These are phyloP conservation scores for Theobroma cacao DNA, from an alignment of 345 rosid genomes.

Conservation along the genomic window DNA sequence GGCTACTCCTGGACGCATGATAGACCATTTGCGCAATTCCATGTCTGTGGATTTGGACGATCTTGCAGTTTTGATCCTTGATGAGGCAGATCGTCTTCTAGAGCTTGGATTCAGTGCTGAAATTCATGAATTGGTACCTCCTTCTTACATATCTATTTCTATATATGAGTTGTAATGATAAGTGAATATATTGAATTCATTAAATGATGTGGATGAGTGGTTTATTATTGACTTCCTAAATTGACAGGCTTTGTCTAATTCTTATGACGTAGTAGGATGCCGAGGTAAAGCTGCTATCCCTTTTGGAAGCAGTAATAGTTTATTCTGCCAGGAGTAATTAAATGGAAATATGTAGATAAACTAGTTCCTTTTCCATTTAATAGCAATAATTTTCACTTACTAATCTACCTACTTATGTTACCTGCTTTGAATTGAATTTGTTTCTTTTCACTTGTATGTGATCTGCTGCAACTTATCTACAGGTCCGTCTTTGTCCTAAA, in stretches of 20 bases:
- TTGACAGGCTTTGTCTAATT: not conserved
- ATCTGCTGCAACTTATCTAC: slow-evolving; percentile 19
- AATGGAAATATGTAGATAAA: not conserved
- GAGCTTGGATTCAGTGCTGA: slow-evolving; percentile 96
- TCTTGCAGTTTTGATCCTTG: slow-evolving; percentile 90
- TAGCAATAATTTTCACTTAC: not conserved
- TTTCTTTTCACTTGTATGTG: not conserved
- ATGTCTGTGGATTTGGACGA: slow-evolving; percentile 91
- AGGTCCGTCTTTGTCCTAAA: slow-evolving; percentile 91
- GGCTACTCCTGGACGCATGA: slow-evolving; percentile 97
- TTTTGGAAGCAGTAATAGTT: too few relatives aligned
- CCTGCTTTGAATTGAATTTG: slow-evolving; percentile 3
- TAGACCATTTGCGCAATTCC: slow-evolving; percentile 94
- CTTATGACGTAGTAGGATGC: not conserved
- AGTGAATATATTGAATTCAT: not conserved
- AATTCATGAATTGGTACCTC: slow-evolving; percentile 84
- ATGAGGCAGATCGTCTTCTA: slow-evolving; percentile 95
- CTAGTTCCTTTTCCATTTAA: not conserved
- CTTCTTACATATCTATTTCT: slow-evolving; percentile 3
- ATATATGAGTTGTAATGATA: not conserved
- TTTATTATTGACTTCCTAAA: not conserved
- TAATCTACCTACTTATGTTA: not conserved
- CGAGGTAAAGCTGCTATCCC: not conserved
- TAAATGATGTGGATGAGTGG: not conserved
- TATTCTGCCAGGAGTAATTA: not conserved